A percentile compares a stretch with the other conserved stretches of the same genome.
phyloP scores from a whole-genome alignment of 1,284 basidiomycete genomes.

The Puccinia coronata region DNA sequence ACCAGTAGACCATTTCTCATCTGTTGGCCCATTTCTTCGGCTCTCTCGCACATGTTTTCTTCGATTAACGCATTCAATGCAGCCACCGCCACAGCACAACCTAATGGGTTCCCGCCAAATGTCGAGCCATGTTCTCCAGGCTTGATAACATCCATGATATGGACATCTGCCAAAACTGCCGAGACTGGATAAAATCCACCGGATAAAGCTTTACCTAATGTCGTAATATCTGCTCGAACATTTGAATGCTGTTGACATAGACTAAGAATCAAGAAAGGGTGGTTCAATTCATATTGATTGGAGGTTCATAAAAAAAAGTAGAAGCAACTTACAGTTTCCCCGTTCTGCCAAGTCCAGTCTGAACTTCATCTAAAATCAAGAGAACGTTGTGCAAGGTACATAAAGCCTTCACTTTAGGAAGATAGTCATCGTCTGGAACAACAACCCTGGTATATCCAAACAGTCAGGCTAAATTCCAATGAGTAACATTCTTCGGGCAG shows the following conservation, averaged over 20 bases:
- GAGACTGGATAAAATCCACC: constrained; percentile 98
- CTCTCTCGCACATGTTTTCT: constrained; percentile 78
- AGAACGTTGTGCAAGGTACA: constrained; percentile 94
- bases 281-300: not conserved
- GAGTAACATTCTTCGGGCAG: not conserved
- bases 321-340: constrained; percentile 68
- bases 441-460: constrained; percentile 66
- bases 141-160: constrained; percentile 89
- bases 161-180: constrained; percentile 82
- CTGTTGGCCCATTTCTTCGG: constrained; percentile 77
- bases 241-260: constrained; percentile 77
- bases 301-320: not conserved
- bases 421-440: constrained; percentile 87
- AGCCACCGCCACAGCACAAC: constrained; percentile 88
- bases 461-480: not conserved
- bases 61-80: constrained; percentile 84
- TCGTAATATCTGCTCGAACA: constrained; percentile 86
- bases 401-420: constrained; percentile 72
- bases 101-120: constrained; percentile 91
- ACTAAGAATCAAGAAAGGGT: constrained; percentile 1
- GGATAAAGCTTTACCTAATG: constrained; percentile 92
- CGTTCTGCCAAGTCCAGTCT: constrained; percentile 83
- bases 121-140: constrained; percentile 99
- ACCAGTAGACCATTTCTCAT: constrained; percentile 63
- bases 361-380: constrained; percentile 96